Percentiles rank a stretch among this genome's conserved stretches.
These are phyloP conservation scores for Nicotiana obtusifolia DNA, from an alignment of 257 asterid species.

Conservation along the genomic window DNA sequence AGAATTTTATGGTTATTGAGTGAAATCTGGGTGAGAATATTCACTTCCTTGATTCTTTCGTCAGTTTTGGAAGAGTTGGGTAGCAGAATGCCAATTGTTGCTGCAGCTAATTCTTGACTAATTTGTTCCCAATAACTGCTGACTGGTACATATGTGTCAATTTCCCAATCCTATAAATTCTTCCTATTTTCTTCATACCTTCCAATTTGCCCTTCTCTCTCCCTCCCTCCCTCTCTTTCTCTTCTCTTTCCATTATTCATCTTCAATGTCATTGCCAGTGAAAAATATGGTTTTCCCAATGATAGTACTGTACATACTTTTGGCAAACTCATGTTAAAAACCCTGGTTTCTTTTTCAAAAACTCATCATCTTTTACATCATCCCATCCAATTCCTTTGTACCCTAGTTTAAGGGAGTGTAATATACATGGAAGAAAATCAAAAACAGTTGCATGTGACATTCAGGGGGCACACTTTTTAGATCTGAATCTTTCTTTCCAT, in stretches of 20 bases:
- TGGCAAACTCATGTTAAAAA: conserved; percentile 52
- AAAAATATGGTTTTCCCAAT: conserved; percentile 45
- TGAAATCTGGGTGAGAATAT: neutral
- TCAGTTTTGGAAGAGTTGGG: neutral
- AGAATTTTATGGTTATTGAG: too few species aligned
- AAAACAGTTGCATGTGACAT: conserved; percentile 62
- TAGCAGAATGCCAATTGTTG: too few species aligned
- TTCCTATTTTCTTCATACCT: conserved; percentile 23
- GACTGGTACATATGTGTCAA: neutral
- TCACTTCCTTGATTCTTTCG: neutral
- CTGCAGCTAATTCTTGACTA: neutral
- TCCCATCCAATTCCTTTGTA: conserved; percentile 18
- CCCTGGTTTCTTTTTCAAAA: conserved; percentile 33
- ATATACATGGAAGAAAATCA: conserved; percentile 14
- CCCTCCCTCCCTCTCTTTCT: neutral
- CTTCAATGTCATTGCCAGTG: conserved; percentile 20
- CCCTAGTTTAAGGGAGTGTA: conserved; percentile 43
- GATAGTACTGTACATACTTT: conserved; percentile 45
- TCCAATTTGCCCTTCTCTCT: neutral
- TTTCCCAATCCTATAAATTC: conserved; percentile 39
- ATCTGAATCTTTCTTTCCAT: conserved; percentile 66
- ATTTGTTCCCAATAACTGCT: neutral
- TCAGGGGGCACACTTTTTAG: conserved; percentile 42
- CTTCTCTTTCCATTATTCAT: neutral
- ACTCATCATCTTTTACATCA: conserved; percentile 21